Evolutionary conservation across 1,139 yeast species (phyloP).

Genomic region (Candida glucosophila): DNA sequence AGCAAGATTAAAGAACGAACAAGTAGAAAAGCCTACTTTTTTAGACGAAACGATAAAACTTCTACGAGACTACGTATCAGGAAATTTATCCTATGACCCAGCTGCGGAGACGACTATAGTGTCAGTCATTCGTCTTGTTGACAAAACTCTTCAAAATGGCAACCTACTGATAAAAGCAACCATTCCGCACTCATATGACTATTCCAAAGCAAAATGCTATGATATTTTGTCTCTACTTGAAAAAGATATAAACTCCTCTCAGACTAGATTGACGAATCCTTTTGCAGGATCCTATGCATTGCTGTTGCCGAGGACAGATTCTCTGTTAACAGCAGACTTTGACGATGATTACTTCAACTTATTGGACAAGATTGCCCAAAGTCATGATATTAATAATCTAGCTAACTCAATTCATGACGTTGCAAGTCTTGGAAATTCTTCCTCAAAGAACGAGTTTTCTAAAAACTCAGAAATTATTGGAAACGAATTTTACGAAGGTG

Average conservation of each 20-base stretch:
- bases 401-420: background rate
- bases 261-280: conserved; percentile 34
- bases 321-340: conserved; percentile 28
- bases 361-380: conserved; percentile 11
- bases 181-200: conserved; percentile 25
- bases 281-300: conserved; percentile 34
- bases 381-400: background rate
- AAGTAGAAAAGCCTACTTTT: conserved; percentile 11
- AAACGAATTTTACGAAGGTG: conserved; percentile 24
- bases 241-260: conserved; percentile 4
- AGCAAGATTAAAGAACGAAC: conserved; percentile 9
- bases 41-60: conserved; percentile 30
- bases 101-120: conserved; percentile 26
- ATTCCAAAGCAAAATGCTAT: conserved; percentile 40
- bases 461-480: no score
- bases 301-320: conserved; percentile 30
- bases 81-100: conserved; percentile 35
- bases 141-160: conserved; percentile 14
- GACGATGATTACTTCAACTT: conserved; percentile 35
- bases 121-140: conserved; percentile 26
- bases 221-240: conserved; percentile 24
- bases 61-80: conserved; percentile 42
- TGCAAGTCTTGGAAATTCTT: background rate
- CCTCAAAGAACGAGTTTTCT: background rate
- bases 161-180: conserved; percentile 2